Evolutionary conservation across 371 early-diverging fungal species (phyloP), one percentile per base, ranked within the genome.

Genomic region (Syncephalastrum sp.): DNA sequence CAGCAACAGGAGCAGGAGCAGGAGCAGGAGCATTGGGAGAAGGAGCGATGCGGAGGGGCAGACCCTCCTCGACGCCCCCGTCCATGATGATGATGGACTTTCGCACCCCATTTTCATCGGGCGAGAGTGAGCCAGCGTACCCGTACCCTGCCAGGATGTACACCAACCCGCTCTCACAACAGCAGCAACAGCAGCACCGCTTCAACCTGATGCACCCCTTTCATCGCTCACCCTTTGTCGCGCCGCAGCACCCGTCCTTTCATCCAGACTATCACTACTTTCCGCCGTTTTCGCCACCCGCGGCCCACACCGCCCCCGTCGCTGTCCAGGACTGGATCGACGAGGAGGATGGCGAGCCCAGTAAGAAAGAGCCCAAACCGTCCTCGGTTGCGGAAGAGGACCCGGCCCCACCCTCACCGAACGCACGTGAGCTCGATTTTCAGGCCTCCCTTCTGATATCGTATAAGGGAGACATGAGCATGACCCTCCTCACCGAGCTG

Each of bases 401-500:
- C 8, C 7, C 7, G 38, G 8, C 10, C 10, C 10, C 29, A 7
- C 29, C 29, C 29, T 29, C 29, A 6, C 29, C 38, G 7, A 33
- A 33, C 12, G 38, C 38, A 33, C 38, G 70, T 0, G 74, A 64
- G 63, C 84, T 78, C 57, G 95, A 95, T 66, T 81, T 90, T 50
- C 96, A 96, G 67, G 57, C 93, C 6, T 81, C 86, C 38, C 72
- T 94, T 45, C 53, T 74, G 16, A 79, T 95, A 1, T 77, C 82
- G 4, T 96, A 95, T 65, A 84, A 86, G 49, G 96, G 96, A 3
- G 87, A 93, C 66, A 87, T 93, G 87, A 77, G 85, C 14, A 75
- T 94, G 74, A 85, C 91, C n/a, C 69, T 97, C 10, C 63, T 84
- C 47, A 95, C 94, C 1, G 93, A 92, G 67, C 68, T 97, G 54